Evolutionary conservation across 73 alveolate genomes (phyloP).

Genomic region (Paramecium primaurelia): DNA sequence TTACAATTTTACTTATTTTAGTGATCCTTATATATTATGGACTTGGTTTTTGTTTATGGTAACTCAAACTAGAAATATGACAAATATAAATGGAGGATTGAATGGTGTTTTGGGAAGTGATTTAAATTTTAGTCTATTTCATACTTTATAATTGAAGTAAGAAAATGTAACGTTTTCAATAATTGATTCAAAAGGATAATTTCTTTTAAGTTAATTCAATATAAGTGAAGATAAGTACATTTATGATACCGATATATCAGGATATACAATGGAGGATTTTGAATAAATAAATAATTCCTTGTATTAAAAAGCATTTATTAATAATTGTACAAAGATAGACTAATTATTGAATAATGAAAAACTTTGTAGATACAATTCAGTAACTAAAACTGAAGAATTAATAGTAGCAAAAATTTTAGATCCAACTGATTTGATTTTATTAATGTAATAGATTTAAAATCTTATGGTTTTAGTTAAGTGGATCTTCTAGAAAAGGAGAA

Average conservation of each 20-base stretch:
- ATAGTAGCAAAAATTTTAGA: neutral
- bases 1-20: neutral
- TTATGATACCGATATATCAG: neutral
- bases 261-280: neutral
- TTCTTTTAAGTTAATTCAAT: neutral
- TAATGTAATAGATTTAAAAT: neutral
- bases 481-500: neutral
- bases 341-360: neutral
- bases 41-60: conserved; percentile 27
- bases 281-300: neutral
- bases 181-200: neutral
- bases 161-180: neutral
- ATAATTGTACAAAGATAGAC: neutral
- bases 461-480: neutral
- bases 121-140: neutral
- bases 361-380: neutral
- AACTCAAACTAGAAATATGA: neutral
- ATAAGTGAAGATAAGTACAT: neutral
- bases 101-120: conserved; percentile 35
- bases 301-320: neutral
- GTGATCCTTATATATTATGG: conserved; percentile 11
- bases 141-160: neutral
- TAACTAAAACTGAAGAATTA: neutral
- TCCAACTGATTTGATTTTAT: neutral
- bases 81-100: neutral